phyloP scores from a whole-genome alignment of 176 grass and related monocot species.

The Typha latifolia region DNA sequence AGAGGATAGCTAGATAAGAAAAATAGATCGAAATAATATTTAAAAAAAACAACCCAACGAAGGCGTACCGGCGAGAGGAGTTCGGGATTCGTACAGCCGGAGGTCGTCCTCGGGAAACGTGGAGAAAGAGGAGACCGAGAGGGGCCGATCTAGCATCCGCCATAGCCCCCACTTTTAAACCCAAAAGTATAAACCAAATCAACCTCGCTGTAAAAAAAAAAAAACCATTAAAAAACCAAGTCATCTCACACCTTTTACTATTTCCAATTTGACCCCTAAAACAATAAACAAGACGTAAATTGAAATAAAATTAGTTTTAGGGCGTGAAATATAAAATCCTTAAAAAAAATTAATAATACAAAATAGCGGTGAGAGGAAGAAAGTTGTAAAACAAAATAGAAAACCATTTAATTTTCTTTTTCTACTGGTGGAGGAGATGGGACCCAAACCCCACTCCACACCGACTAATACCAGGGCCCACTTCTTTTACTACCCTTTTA shows the following conservation, averaged over 20 bases:
- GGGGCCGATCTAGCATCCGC: conserved; percentile 28
- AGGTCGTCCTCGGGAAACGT: not conserved
- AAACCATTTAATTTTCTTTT: too few relatives aligned
- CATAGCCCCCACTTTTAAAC: not conserved
- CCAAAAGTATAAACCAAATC: not conserved
- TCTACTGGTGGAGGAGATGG: too few relatives aligned
- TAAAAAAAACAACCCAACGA: not conserved
- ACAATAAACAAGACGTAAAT: too few relatives aligned
- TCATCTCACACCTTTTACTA: not conserved
- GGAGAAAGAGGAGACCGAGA: conserved; percentile 13
- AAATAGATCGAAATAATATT: not conserved
- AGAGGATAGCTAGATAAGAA: not conserved
- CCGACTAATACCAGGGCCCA: too few relatives aligned
- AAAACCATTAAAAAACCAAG: not conserved
- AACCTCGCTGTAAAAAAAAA: not conserved
- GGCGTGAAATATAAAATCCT: too few relatives aligned
- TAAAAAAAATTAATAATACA: too few relatives aligned
- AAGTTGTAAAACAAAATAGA: too few relatives aligned
- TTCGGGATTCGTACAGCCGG: not conserved
- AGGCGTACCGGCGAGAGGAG: not conserved
- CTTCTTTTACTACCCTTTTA: too few relatives aligned
- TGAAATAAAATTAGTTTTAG: too few relatives aligned
- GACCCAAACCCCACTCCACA: too few relatives aligned
- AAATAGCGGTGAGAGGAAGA: too few relatives aligned
- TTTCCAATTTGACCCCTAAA: too few relatives aligned